Percentiles rank a stretch among this genome's conserved stretches.
Evolutionary conservation across 805 yeast species (phyloP).

Genomic region (Kodamaea nitidulidarum): DNA sequence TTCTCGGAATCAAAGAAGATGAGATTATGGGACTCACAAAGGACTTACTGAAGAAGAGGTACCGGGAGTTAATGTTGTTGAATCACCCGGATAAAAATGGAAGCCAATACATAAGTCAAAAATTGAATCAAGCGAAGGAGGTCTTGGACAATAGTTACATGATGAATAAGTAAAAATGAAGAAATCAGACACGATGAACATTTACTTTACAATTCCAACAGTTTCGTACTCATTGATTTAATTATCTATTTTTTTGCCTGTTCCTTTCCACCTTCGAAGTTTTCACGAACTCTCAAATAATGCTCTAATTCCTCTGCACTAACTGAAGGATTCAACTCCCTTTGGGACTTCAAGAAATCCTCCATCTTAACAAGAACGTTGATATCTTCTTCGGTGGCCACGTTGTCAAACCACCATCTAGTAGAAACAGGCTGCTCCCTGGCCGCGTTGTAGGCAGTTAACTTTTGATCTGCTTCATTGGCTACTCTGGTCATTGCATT

Average conservation of each 20-base stretch:
- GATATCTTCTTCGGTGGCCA: conserved; percentile 63
- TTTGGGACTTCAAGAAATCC: conserved; percentile 76
- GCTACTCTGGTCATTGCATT: conserved; percentile 95
- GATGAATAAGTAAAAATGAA: conserved; percentile 15
- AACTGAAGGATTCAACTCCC: conserved; percentile 76
- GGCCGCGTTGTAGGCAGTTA: conserved; percentile 46
- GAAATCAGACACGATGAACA: too few relatives aligned
- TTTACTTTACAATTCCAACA: too few relatives aligned
- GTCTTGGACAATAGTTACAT: conserved; percentile 38
- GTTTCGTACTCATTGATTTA: too few relatives aligned
- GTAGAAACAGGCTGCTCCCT: conserved; percentile 51
- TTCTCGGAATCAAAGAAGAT: conserved; percentile 39
- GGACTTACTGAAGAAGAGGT: conserved; percentile 28
- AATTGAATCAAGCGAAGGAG: conserved; percentile 42
- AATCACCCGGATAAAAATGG: conserved; percentile 44
- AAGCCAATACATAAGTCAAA: conserved; percentile 37
- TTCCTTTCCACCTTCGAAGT: conserved; percentile 69
- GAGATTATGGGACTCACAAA: conserved; percentile 28
- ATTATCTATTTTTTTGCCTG: conserved; percentile 17
- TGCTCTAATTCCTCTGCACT: conserved; percentile 83
- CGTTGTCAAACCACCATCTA: conserved; percentile 87
- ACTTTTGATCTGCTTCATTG: conserved; percentile 62
- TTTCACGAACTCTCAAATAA: conserved; percentile 71
- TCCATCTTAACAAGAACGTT: conserved; percentile 62
- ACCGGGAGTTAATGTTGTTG: conserved; percentile 35